A percentile compares a stretch with the other conserved stretches of the same genome.
These are phyloP conservation scores for Penicillium sp. DNA, from an alignment of 2,329 filamentous ascomycete species.

Conservation along the genomic window DNA sequence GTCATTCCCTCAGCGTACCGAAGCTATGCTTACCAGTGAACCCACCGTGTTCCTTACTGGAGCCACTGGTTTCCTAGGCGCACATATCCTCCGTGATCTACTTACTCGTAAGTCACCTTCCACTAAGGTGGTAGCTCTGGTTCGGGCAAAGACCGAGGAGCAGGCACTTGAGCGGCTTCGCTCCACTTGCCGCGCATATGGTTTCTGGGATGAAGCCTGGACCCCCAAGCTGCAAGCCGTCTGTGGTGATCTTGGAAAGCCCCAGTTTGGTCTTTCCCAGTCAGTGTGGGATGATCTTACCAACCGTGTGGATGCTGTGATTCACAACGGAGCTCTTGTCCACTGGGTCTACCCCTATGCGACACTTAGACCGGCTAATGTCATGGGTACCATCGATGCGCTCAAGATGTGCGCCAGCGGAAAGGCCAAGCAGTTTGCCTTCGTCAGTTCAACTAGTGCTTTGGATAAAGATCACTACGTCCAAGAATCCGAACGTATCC, in stretches of 20 bases:
- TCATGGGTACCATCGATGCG: constrained; percentile 73
- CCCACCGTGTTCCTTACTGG: constrained; percentile 78
- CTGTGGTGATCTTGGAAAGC: constrained; percentile 70
- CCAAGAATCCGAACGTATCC: constrained; percentile 63
- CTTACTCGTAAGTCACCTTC: constrained; percentile 58
- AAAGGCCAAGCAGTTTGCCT: constrained; percentile 75
- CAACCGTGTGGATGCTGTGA: constrained; percentile 66
- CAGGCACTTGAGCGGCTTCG: constrained; percentile 64
- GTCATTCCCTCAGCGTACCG: constrained; percentile 37
- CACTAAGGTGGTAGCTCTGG: constrained; percentile 69
- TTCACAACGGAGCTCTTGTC: constrained; percentile 76
- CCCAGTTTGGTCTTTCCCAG: constrained; percentile 69
- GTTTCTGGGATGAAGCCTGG: constrained; percentile 71
- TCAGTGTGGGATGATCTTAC: constrained; percentile 64
- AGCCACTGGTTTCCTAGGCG: constrained; percentile 84
- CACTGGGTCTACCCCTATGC: constrained; percentile 82
- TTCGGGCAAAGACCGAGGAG: constrained; percentile 64
- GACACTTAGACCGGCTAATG: constrained; percentile 70
- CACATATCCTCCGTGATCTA: constrained; percentile 74
- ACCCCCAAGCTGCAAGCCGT: constrained; percentile 62
- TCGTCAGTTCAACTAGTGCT: constrained; percentile 77
- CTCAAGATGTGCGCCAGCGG: constrained; percentile 73
- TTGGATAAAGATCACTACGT: constrained; percentile 82
- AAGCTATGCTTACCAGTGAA: constrained; percentile 32
- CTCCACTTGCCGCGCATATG: constrained; percentile 70